Percentiles rank a stretch among this genome's conserved stretches.
Evolutionary conservation across 768 basidiomycete species (phyloP).

Genomic region (Royoungia palumana): DNA sequence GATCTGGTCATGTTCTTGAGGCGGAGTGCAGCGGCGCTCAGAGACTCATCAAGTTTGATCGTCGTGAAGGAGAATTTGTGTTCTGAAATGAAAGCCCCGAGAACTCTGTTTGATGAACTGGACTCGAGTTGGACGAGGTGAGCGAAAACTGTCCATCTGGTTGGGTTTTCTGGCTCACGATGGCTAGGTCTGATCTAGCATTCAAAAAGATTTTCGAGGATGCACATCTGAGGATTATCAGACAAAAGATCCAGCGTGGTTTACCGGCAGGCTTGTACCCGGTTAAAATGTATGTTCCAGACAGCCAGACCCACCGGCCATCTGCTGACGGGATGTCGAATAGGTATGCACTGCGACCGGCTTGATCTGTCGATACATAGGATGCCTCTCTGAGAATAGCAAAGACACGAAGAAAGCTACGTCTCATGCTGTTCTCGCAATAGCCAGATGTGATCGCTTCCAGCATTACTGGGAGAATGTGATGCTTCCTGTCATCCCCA

Average conservation of each 20-base stretch:
- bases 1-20: conserved; percentile 79
- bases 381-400: neutral
- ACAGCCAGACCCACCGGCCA: neutral
- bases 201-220: conserved; percentile 75
- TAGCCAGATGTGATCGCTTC: neutral
- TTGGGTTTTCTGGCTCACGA: conserved; percentile 2
- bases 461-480: conserved; percentile 18
- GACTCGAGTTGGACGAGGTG: conserved; percentile 92
- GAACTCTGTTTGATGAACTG: conserved; percentile 69
- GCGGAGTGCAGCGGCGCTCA: conserved; percentile 58
- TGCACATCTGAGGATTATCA: conserved; percentile 69
- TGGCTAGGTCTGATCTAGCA: conserved; percentile 69
- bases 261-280: conserved; percentile 77
- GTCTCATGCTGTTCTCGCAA: neutral
- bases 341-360: conserved; percentile 26
- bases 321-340: conserved; percentile 9
- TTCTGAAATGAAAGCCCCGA: conserved; percentile 52
- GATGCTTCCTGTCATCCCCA: conserved; percentile 66
- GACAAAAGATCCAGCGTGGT: conserved; percentile 78
- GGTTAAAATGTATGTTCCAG: conserved; percentile 73
- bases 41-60: conserved; percentile 55
- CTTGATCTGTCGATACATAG: neutral
- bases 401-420: neutral
- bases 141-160: neutral
- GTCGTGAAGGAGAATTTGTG: conserved; percentile 94